Evolutionary conservation across 2,329 filamentous ascomycete species (phyloP), one percentile per base, ranked within the genome.

Genomic region (Xylaria sp.): DNA sequence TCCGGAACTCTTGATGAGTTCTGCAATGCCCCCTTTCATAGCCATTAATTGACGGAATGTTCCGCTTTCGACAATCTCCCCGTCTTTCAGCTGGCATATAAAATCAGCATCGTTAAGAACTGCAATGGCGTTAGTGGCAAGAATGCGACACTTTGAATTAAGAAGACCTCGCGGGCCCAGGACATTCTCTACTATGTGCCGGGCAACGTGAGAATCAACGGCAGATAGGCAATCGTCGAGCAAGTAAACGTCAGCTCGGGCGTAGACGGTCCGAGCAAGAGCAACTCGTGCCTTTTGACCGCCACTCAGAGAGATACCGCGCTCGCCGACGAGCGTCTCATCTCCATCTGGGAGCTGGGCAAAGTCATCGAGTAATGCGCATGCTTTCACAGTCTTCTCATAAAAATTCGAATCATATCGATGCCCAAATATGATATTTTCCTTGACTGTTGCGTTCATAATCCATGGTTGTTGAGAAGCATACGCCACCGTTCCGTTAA

Each of bases 371-470:
- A 90, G 74, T 35, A 99, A 82, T 47, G 95, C 95, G 75, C 96
- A 99, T 42, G 95, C 94, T 74, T 92, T 89, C 53, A 99, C 84
- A 0, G 94, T 97, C 72, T 91, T 89, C 59, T 98, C 92, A 78
- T 99, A 99, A 77, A 99, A 99, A 31, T 89, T 85, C 4, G 94
- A 89, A 77, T 99, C 94, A 82, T 91, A 97, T 49, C 92, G 89
- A 78, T 99, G 93, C 1, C 95, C 95, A 73, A 99, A 99, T 4
- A 97, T 84, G 70, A 99, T 97, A 74, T 99, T 99, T 74, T 99
- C 95, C 71, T 93, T 92, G 60, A 99, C 94, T 31, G 92, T 96
- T 8, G 95, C 95, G 74, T 99, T 99, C 89, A 98, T 94, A 55
- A 99, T 91, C 95, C 96, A 99, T 19, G 93, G 83, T 72, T 92